Evolutionary conservation across 2,329 filamentous ascomycete genomes (phyloP).

Genomic region (Fusarium buxicola): DNA sequence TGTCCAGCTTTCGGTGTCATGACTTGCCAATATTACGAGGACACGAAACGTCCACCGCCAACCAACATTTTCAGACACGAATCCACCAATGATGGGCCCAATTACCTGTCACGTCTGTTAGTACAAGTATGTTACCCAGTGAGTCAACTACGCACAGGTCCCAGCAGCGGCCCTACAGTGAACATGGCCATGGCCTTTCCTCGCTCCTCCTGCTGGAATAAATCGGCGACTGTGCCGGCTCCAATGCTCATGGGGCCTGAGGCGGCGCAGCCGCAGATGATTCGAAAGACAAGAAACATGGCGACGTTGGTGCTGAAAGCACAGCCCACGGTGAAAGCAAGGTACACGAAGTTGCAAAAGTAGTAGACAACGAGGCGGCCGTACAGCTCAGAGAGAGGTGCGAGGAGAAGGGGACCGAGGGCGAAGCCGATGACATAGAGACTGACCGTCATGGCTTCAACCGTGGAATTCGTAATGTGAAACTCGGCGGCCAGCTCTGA

Average conservation of each 20-base stretch:
- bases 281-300: conserved; percentile 35
- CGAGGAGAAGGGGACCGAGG: conserved; percentile 31
- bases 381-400: conserved; percentile 34
- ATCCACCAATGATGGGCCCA: conserved; percentile 55
- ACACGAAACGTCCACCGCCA: conserved; percentile 65
- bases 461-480: conserved; percentile 9
- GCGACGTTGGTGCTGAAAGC: conserved; percentile 20
- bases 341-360: conserved; percentile 12
- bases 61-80: conserved; percentile 58
- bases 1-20: accelerated
- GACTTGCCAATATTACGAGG: conserved; percentile 54
- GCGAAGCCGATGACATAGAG: conserved; percentile 34
- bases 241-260: conserved; percentile 35
- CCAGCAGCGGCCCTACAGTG: conserved; percentile 68
- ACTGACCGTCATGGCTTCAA: conserved; percentile 31
- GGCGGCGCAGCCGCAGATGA: conserved; percentile 33
- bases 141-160: conserved; percentile 53
- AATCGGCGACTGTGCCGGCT: conserved; percentile 32
- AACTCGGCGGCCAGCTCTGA: conserved; percentile 27
- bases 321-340: conserved; percentile 26
- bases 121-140: accelerated
- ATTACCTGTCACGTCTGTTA: conserved; percentile 17
- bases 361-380: conserved; percentile 32
- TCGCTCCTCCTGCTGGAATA: conserved; percentile 48
- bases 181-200: conserved; percentile 73